Evolutionary conservation across 768 basidiomycete species (phyloP), one percentile per base, ranked within the genome.

Genomic region (Serendipita indica): DNA sequence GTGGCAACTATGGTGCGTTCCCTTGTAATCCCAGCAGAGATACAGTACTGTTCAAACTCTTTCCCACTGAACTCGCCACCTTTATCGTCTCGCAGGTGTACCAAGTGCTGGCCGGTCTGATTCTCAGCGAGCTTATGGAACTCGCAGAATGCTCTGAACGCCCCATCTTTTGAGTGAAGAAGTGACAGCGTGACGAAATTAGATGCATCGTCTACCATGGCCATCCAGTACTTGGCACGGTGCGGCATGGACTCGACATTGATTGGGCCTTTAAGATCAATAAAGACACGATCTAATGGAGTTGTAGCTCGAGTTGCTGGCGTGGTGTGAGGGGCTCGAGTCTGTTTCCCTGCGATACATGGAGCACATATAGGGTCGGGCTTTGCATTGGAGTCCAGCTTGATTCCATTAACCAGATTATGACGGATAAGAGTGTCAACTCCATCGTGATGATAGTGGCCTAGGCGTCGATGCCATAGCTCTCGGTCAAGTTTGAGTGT

Each of bases 341-440:
- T 68, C 71, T 75, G 72, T 62, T 75, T 74, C 3, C 73, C 72
- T 39, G 69, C 65, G 33, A 73, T 65, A 57, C 74, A 74, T 27
- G 63, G 61, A 39, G 68, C 65, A 66, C 71, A 72, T 59, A 65
- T 67, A 1, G 65, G 60, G 60, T 67, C 67, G 1, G 68, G 67
- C 10, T 35, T 5, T 13, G 25, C 52, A 33, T 65, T 61, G 20
- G 66, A 60, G 56, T 63, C 58, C 16, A 63, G 35, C 18, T 63
- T 63, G 63, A 68, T 66, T 67, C 68, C 69, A 33, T 18, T 54
- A 4, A 69, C 69, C 0, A 67, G 62, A 1, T 64, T 39, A 28
- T 66, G 37, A 4, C 41, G 28, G 43, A 58, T 32, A 10, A 66
- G 41, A 3, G 41, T 16, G 16, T 62, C 54, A 22, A 70, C 39